Evolutionary conservation across 78 protist species (phyloP).

Genomic region (Dictyostelium discoideum): DNA sequence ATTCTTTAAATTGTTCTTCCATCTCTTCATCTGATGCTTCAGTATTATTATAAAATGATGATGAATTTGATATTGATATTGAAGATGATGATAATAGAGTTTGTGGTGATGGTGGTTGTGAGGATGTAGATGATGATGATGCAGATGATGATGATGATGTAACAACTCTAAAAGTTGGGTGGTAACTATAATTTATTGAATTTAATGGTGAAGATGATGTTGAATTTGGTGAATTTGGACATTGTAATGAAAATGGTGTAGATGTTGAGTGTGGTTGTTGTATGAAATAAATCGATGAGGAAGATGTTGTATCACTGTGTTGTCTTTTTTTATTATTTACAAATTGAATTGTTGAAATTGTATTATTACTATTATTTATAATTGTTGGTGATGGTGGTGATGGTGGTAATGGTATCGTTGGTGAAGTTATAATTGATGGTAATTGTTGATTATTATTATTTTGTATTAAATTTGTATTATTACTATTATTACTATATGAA

Average conservation of each 20-base stretch:
- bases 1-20: constrained; percentile 65
- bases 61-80: neutral
- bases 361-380: neutral
- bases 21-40: constrained; percentile 41
- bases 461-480: neutral
- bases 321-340: constrained; percentile 3
- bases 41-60: neutral
- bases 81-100: neutral
- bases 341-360: neutral
- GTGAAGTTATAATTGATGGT: neutral
- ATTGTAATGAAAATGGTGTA: neutral
- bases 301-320: neutral
- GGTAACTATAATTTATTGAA: neutral
- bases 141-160: neutral
- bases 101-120: neutral
- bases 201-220: neutral
- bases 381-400: neutral
- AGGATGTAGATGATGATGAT: neutral
- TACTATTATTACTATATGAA: neutral
- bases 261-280: neutral
- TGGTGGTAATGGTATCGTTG: neutral
- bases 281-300: neutral
- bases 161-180: neutral
- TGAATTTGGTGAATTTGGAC: constrained; percentile 16
- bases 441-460: neutral